These are phyloP conservation scores for Yamadazyma jaroonii DNA, from an alignment of 1,139 yeast genomes.

Conservation along the genomic window DNA sequence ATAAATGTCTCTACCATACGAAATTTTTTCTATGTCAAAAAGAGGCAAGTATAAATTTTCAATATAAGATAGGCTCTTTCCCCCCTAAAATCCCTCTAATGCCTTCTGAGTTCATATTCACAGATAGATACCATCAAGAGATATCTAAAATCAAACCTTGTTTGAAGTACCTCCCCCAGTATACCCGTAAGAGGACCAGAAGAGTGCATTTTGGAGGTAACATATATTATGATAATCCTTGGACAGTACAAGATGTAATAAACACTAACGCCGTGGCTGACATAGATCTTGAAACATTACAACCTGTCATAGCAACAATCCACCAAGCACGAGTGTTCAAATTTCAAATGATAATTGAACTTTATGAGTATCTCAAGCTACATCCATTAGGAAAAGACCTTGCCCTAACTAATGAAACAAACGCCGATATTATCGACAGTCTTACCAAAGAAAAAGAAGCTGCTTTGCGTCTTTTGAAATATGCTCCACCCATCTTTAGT, in stretches of 20 bases:
- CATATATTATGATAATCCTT: background rate
- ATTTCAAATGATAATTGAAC: no score
- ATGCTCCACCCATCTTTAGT: conserved; percentile 3
- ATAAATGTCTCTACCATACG: background rate
- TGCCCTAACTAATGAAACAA: background rate
- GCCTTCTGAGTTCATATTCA: background rate
- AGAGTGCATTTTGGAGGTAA: background rate
- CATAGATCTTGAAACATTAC: no score
- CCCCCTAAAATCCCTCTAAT: no score
- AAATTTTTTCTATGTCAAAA: no score
- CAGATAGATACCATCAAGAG: background rate
- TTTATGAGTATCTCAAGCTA: no score
- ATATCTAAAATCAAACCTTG: no score
- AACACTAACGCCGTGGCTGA: background rate
- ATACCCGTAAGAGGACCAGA: background rate
- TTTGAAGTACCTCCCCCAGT: no score
- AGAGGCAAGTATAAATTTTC: no score
- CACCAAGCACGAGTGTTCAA: no score
- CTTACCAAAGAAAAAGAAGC: background rate
- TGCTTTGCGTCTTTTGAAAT: background rate
- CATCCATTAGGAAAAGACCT: no score
- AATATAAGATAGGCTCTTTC: no score
- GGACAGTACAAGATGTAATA: background rate
- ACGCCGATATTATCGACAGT: background rate
- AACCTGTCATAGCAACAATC: no score